Conservation (phyloP, 1,284 basidiomycete genomes). For the Leccinum solheimii region DNA sequence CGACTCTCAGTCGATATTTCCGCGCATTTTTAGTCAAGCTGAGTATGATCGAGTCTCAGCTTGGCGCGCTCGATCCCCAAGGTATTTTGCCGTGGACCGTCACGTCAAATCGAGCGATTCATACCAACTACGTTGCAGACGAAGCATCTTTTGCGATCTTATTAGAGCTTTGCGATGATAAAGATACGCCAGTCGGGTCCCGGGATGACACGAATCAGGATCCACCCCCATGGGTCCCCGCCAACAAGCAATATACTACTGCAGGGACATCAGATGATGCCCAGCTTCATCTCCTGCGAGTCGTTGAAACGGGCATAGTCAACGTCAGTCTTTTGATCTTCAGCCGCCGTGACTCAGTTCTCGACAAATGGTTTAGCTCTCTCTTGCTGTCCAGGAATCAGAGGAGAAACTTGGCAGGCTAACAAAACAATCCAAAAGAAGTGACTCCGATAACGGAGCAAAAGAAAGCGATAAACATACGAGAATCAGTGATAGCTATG, state of each 20-base stretch:
- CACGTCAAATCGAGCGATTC: neutral
- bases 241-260: slow-evolving; percentile 64
- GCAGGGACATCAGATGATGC: slow-evolving; percentile 55
- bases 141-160: slow-evolving; percentile 83
- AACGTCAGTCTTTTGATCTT: slow-evolving; percentile 53
- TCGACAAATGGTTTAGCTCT: slow-evolving; percentile 47
- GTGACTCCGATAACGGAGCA: slow-evolving; percentile 18
- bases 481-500: slow-evolving; percentile 3
- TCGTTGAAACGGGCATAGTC: slow-evolving; percentile 84
- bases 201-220: slow-evolving; percentile 53
- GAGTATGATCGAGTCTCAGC: slow-evolving; percentile 75
- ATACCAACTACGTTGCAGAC: slow-evolving; percentile 40
- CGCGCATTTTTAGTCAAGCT: slow-evolving; percentile 86
- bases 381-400: slow-evolving; percentile 78
- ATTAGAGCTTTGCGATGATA: slow-evolving; percentile 76
- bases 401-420: slow-evolving; percentile 54
- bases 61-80: slow-evolving; percentile 58
- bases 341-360: neutral
- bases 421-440: slow-evolving; percentile 16
- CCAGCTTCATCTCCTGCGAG: slow-evolving; percentile 68
- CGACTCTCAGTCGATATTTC: slow-evolving; percentile 73
- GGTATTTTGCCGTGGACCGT: slow-evolving; percentile 30
- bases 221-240: slow-evolving; percentile 76
- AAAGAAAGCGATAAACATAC: slow-evolving; percentile 36
- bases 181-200: slow-evolving; percentile 52